Percentiles rank a stretch among this genome's conserved stretches.
phyloP scores from a whole-genome alignment of 164 flowering plant genomes.

The Stephania cephalantha region DNA sequence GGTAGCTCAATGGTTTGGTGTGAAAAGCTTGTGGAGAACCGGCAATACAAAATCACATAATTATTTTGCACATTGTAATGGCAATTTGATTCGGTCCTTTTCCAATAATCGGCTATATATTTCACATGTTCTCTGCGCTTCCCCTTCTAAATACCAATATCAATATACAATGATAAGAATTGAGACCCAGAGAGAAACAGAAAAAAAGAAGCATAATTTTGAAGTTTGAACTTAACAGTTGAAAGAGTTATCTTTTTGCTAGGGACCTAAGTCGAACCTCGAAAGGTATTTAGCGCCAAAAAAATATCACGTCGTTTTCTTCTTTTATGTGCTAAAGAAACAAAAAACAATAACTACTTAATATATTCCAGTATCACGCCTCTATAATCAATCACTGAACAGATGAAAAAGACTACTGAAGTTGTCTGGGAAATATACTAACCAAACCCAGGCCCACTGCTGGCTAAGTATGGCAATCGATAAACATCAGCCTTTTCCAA shows the following conservation, averaged over 20 bases:
- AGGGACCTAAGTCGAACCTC: not conserved
- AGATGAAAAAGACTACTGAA: not conserved
- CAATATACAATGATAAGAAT: not conserved
- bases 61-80: not conserved
- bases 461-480: conserved; percentile 82
- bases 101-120: too few relatives aligned
- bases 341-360: not conserved
- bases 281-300: not conserved
- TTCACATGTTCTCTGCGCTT: not conserved
- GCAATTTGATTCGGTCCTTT: not conserved
- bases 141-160: not conserved
- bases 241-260: not conserved
- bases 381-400: not conserved
- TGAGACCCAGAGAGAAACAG: not conserved
- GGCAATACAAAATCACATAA: not conserved
- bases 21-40: not conserved
- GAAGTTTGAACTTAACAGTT: not conserved
- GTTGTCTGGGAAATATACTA: conserved; percentile 17
- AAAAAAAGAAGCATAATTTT: not conserved
- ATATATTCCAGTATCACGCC: not conserved
- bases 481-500: conserved; percentile 94
- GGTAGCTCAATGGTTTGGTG: not conserved
- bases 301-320: not conserved
- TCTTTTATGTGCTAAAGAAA: not conserved
- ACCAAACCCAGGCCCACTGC: conserved; percentile 98